Evolutionary conservation across 2,329 filamentous ascomycete genomes (phyloP), one percentile per base, ranked within the genome.

Genomic region (Microsporum audouinii): DNA sequence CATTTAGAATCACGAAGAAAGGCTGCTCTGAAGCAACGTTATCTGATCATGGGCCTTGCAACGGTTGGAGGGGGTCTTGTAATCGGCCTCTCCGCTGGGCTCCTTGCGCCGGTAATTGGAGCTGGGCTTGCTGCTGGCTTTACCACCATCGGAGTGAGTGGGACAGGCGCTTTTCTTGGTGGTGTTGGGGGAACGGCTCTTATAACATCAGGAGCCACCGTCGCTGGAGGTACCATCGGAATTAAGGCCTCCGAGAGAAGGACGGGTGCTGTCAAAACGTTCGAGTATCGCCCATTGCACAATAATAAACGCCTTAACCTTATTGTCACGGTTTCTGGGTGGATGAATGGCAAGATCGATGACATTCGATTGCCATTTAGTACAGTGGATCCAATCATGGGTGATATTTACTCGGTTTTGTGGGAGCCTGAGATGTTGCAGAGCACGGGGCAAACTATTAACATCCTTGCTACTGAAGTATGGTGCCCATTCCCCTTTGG

Each of bases 401-500:
- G 94, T 10, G 94, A 99, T 71, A 86, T 99, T 14, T 99, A 99
- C 76, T 96, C 92, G 0, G 87, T 99, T 8, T 79, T 95, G 62
- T 99, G 94, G 91, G 94, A 99, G 73, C 95, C 94, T 2, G 94
- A 99, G 71, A 95, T 99, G 91, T 82, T 99, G 71, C 87, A 85
- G 68, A 96, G 90, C 74, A 99, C 96, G 87, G 94, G 94, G 82
- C 89, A 94, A 72, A 99, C 94, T 53, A 97, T 99, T 69, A 96
- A 96, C 69, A 97, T 99, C 75, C 79, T 99, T 65, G 94, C 94
- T 62, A 99, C 94, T 38, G 94, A 99, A 84, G 89, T 92, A 75
- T 75, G 82, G 62, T 60, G 23, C 29, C 5, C n/a, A 39, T 27
- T 39, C 27, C 12, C 8, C 34, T 57, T 36, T 34, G 7, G 5